A percentile compares a stretch with the other conserved stretches of the same genome.
Evolutionary conservation across 768 basidiomycete species (phyloP).

Genomic region (Lyophyllum atratum): DNA sequence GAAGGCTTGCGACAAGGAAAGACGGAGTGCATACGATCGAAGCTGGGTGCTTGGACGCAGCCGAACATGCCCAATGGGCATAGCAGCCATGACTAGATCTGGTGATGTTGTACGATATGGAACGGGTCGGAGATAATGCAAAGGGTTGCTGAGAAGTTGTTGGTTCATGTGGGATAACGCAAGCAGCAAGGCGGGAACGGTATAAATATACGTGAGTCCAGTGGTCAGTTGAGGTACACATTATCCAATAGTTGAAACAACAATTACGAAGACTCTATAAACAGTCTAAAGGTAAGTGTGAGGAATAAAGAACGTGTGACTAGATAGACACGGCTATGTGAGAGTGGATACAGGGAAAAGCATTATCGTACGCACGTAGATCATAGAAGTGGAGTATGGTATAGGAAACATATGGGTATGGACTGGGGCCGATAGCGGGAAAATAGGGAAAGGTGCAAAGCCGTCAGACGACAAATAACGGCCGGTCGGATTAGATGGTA

Average conservation of each 20-base stretch:
- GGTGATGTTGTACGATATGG: slow-evolving; percentile 12
- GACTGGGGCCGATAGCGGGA: slow-evolving; percentile 16
- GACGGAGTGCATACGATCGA: not conserved
- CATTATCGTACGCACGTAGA: slow-evolving; percentile 11
- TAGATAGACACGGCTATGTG: not conserved
- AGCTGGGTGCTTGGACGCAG: not conserved
- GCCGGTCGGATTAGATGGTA: not conserved
- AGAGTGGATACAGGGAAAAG: not conserved
- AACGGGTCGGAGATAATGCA: not conserved
- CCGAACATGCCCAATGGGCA: slow-evolving; percentile 10
- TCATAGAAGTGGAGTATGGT: slow-evolving; percentile 33
- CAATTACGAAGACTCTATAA: slow-evolving; percentile 31
- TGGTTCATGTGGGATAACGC: slow-evolving; percentile 1
- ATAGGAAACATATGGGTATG: slow-evolving; percentile 41
- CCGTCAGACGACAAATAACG: slow-evolving; percentile 2
- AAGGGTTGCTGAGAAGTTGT: not conserved
- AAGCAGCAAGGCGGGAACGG: not conserved
- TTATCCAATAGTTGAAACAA: slow-evolving; percentile 37
- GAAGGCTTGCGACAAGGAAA: not conserved
- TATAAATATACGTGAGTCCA: slow-evolving; percentile 8
- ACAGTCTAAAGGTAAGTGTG: slow-evolving; percentile 11
- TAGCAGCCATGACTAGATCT: slow-evolving; percentile 11
- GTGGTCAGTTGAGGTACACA: slow-evolving; percentile 25
- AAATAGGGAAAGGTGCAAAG: slow-evolving; percentile 4
- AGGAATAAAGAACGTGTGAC: slow-evolving; percentile 12